Base-by-base conservation (phyloP, 2,329 filamentous ascomycete species). In the Hymenoscyphus infarciens region DNA sequence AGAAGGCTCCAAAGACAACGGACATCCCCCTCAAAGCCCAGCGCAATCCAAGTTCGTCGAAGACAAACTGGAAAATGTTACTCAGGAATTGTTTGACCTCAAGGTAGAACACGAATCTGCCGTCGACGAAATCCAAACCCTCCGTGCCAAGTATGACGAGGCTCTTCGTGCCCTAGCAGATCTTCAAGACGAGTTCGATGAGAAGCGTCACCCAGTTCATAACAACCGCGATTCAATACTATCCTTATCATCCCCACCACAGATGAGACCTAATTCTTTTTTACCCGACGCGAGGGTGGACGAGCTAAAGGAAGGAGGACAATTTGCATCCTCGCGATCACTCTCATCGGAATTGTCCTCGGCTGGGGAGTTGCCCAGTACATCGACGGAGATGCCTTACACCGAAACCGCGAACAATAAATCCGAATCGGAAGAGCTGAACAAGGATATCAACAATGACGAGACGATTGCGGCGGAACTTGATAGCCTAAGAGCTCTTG, bases 261-360 rank as follows among this genome's bases (percentile, higher is more conserved):
- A 80, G 54, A 81, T 80, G 8, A 83, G 90, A 25, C 89, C 90
- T 13, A 83, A 86, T 61, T 94, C 92, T 82, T 95, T 95, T 87
- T 88, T 95, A 85, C 92, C 87, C 66, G 88, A 92, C 73, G 81
- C 82, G 71, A 87, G 86, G 78, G 85, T 87, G 72, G 88, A 84
- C 78, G 88, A 87, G 74, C 79, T 85, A 75, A 92, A 88, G 79
- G 83, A 87, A 82, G 79, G 78, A 69, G 78, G 80, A 76, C 86
- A 86, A 77, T 82, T 81, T 73, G 91, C 90, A 77, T 93, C 90
- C 73, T 93, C 92, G 80, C 92, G 89, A 76, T 97, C 92, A 73
- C 88, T 97, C 70, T 97, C 92, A 69, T 95, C 92, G 79, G 95
- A 98, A 79, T 84, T 97, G 75, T 96, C 91, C 73, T 96, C 89